Percentiles rank a stretch among this genome's conserved stretches.
Evolutionary conservation across 129 eudicot genomes (phyloP).

Genomic region (Flaveria sonorensis): DNA sequence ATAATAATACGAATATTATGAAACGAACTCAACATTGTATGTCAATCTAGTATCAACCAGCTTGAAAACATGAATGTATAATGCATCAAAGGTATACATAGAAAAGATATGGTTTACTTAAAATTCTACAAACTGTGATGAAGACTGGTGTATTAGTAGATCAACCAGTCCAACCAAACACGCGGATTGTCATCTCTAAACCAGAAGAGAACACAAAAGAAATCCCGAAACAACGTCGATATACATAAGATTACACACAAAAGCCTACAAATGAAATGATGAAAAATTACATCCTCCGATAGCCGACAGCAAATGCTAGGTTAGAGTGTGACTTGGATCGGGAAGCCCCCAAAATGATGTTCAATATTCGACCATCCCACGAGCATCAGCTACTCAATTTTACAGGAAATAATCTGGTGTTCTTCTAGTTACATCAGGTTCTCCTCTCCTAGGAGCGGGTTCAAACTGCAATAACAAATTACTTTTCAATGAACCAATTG

Average conservation of each 20-base stretch:
- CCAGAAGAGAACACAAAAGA: background rate
- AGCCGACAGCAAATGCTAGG: slow-evolving; percentile 28
- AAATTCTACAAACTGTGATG: background rate
- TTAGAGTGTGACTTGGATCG: slow-evolving; percentile 36
- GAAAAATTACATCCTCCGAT: slow-evolving; percentile 29
- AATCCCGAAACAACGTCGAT: background rate
- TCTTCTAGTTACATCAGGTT: slow-evolving; percentile 90
- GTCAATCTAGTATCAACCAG: too few relatives aligned
- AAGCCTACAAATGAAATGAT: background rate
- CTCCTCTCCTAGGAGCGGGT: slow-evolving; percentile 98
- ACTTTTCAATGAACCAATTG: background rate
- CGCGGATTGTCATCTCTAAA: background rate
- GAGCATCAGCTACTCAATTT: slow-evolving; percentile 12
- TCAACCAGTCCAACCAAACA: background rate
- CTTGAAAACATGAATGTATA: too few relatives aligned
- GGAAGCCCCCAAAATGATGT: slow-evolving; percentile 5
- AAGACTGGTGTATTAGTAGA: background rate
- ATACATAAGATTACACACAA: slow-evolving; percentile 22
- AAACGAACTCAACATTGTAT: too few relatives aligned
- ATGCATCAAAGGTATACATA: background rate
- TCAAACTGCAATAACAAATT: slow-evolving; percentile 63
- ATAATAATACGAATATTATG: background rate
- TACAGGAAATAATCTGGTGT: slow-evolving; percentile 87
- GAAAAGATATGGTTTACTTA: background rate
- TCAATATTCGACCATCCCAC: slow-evolving; percentile 26